Evolutionary conservation across 2,329 filamentous ascomycete species (phyloP).

Genomic region (Pseudogymnoascus sp.): DNA sequence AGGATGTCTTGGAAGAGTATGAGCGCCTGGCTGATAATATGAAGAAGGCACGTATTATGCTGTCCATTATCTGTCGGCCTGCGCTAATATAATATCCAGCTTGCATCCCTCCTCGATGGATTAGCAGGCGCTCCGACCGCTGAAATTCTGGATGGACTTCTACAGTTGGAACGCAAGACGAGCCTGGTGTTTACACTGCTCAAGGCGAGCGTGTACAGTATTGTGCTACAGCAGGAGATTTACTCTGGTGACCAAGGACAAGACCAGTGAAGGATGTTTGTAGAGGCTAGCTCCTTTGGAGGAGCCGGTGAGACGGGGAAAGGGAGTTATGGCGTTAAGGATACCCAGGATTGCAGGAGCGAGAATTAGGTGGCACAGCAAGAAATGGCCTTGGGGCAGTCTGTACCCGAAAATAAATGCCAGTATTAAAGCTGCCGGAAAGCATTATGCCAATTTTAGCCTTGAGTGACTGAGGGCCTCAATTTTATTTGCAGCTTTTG

Average conservation of each 20-base stretch:
- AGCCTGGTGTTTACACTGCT: constrained; percentile 89
- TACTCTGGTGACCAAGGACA: constrained; percentile 52
- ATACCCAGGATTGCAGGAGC: not conserved
- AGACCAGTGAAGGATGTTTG: constrained; percentile 22
- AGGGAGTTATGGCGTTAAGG: constrained; percentile 1
- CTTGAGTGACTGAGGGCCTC: too few species aligned
- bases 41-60: constrained; percentile 58
- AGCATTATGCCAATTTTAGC: too few species aligned
- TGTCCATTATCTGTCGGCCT: not conserved
- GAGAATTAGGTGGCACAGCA: not conserved
- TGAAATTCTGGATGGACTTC: constrained; percentile 76
- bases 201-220: constrained; percentile 97
- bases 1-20: constrained; percentile 93
- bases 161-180: constrained; percentile 88
- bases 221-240: constrained; percentile 96
- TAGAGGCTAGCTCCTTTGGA: not conserved
- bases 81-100: constrained; percentile 34
- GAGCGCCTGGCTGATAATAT: constrained; percentile 80
- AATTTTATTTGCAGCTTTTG: too few species aligned
- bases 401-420: not conserved
- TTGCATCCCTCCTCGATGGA: constrained; percentile 52
- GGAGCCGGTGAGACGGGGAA: not conserved
- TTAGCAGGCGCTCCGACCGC: constrained; percentile 66
- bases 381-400: not conserved
- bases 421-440: not conserved